Conservation (phyloP, 75 land plant genomes). For the Sequoiadendron giganteum region DNA sequence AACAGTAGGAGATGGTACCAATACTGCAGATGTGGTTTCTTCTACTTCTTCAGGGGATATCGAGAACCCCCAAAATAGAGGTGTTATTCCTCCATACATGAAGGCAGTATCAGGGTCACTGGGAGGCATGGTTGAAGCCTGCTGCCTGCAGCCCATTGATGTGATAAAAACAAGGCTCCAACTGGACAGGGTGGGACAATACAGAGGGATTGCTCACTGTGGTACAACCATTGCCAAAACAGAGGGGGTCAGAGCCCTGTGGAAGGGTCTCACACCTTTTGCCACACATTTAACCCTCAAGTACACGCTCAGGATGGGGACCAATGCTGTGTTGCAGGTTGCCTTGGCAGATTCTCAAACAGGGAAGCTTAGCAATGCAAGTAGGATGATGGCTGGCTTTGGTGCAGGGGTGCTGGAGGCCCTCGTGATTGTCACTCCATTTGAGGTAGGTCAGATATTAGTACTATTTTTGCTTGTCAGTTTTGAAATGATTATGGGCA, state of each 20-base stretch:
- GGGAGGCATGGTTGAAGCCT: conserved; percentile 90
- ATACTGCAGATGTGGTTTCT: not conserved
- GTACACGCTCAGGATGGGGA: conserved; percentile 94
- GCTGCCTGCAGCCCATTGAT: conserved; percentile 94
- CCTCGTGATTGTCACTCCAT: conserved; percentile 88
- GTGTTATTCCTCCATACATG: conserved; percentile 70
- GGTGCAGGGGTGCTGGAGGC: conserved; percentile 97
- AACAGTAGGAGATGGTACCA: not conserved
- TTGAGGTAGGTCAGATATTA: conserved; percentile 58
- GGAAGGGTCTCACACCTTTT: conserved; percentile 98
- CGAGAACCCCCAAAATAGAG: conserved; percentile 5
- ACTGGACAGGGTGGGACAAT: conserved; percentile 64
- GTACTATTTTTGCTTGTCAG: not conserved
- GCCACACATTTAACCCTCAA: conserved; percentile 95
- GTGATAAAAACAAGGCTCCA: conserved; percentile 95
- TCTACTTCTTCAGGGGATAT: not conserved
- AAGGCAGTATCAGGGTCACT: conserved; percentile 92
- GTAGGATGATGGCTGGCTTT: conserved; percentile 66
- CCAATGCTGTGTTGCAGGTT: conserved; percentile 78
- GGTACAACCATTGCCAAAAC: conserved; percentile 50
- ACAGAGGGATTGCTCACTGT: conserved; percentile 86
- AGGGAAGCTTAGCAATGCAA: conserved; percentile 54
- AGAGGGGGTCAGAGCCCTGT: conserved; percentile 90
- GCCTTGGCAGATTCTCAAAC: conserved; percentile 68
- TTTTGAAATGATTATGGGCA: not conserved